Evolutionary conservation across 352 stramenopile genomes (phyloP).

Genomic region (Globisporangium carolinianum): DNA sequence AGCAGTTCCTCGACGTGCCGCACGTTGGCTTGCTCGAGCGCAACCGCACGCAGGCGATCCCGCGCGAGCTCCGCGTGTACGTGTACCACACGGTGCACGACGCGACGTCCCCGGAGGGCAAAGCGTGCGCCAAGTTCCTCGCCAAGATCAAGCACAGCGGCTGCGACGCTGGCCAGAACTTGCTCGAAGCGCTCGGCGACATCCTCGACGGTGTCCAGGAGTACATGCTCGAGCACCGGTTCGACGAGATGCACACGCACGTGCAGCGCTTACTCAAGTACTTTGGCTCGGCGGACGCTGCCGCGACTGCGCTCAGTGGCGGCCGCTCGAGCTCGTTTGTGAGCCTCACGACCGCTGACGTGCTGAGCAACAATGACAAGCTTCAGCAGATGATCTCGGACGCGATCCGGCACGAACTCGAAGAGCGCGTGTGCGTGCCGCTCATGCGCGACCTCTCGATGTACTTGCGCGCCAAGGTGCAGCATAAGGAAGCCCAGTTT

Average conservation of each 20-base stretch:
- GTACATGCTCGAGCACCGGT: conserved; percentile 84
- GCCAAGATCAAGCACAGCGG: conserved; percentile 42
- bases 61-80: conserved; percentile 66
- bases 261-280: conserved; percentile 57
- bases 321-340: conserved; percentile 62
- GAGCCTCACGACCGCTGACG: conserved; percentile 48
- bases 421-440: conserved; percentile 75
- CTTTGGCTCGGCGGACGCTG: conserved; percentile 13
- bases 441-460: conserved; percentile 52
- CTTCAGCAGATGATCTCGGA: conserved; percentile 73
- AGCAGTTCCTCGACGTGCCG: conserved; percentile 76
- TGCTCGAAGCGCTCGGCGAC: conserved; percentile 67
- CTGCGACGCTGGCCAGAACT: conserved; percentile 37
- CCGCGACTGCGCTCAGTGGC: neutral
- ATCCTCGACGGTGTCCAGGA: conserved; percentile 79
- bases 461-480: conserved; percentile 40
- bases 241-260: conserved; percentile 65
- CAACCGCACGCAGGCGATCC: conserved; percentile 76
- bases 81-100: conserved; percentile 81
- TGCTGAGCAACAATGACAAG: conserved; percentile 66
- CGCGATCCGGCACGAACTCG: conserved; percentile 75
- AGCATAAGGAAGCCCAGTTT: conserved; percentile 72
- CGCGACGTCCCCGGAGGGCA: conserved; percentile 66
- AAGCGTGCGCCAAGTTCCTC: conserved; percentile 72
- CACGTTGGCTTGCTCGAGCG: conserved; percentile 59